A percentile compares a stretch with the other conserved stretches of the same genome.
Conservation (phyloP, 176 grass and related monocot genomes). For the Chloris gayana region DNA sequence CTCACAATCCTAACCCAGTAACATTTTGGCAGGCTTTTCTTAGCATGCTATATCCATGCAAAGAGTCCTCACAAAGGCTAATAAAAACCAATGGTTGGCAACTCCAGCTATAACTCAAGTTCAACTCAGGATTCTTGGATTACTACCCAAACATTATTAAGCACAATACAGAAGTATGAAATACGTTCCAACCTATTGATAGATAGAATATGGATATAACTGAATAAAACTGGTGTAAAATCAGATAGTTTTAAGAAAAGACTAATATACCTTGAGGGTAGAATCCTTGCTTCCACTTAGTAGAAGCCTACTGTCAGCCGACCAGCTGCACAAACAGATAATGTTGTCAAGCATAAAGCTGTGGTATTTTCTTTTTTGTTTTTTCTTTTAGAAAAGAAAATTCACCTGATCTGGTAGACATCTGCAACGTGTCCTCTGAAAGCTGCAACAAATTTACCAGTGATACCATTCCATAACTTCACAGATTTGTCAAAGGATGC, state of each 20-base stretch:
- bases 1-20: background rate
- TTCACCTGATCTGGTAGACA: constrained; percentile 94
- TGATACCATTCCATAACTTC: constrained; percentile 96
- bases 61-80: background rate
- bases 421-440: constrained; percentile 93
- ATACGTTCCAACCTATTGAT: background rate
- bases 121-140: background rate
- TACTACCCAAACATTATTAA: background rate
- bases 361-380: background rate
- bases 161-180: constrained; percentile 8
- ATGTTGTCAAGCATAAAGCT: constrained; percentile 26
- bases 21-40: background rate
- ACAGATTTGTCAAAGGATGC: constrained; percentile 98
- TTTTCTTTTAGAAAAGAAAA: background rate
- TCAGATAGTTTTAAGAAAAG: background rate
- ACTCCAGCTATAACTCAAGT: background rate
- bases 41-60: background rate
- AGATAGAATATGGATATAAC: background rate
- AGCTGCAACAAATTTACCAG: constrained; percentile 79
- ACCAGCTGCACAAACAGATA: constrained; percentile 71
- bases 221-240: background rate
- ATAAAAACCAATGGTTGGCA: background rate
- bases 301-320: constrained; percentile 92
- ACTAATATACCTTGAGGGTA: constrained; percentile 74
- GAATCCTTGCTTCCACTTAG: constrained; percentile 99